These are phyloP conservation scores for Clarireedia homoeocarpa DNA, from an alignment of 2,329 filamentous ascomycete species.

Conservation along the genomic window DNA sequence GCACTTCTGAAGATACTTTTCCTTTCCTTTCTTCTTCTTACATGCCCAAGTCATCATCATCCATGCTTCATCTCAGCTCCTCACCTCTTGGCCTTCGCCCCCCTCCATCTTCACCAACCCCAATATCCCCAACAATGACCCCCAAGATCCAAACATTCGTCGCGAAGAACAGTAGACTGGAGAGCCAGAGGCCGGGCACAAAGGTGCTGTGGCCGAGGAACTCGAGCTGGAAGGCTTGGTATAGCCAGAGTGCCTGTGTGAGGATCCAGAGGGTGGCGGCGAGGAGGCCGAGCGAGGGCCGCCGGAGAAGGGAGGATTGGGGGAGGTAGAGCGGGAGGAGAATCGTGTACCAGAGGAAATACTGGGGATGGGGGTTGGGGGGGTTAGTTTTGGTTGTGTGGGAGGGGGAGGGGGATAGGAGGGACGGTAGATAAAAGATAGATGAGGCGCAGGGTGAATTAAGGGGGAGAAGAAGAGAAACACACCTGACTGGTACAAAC, in stretches of 20 bases:
- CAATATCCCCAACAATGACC: slow-evolving; percentile 63
- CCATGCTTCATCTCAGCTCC: neutral
- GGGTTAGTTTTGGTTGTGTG: neutral
- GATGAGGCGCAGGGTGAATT: slow-evolving; percentile 20
- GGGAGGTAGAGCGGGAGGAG: slow-evolving; percentile 91
- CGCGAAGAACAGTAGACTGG: slow-evolving; percentile 71
- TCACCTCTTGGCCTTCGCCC: neutral
- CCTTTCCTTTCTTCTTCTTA: neutral
- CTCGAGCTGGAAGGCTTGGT: slow-evolving; percentile 67
- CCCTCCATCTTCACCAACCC: neutral
- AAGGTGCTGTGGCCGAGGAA: slow-evolving; percentile 79
- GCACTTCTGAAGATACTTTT: neutral
- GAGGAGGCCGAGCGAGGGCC: slow-evolving; percentile 51
- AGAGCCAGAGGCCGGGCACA: slow-evolving; percentile 71
- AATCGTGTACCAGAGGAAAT: slow-evolving; percentile 97
- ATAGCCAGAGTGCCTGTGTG: slow-evolving; percentile 69
- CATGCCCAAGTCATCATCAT: neutral
- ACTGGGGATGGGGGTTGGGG: slow-evolving; percentile 43
- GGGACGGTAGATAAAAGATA: neutral
- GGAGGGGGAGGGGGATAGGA: neutral
- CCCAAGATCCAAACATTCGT: slow-evolving; percentile 85
- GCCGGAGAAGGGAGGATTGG: slow-evolving; percentile 63
- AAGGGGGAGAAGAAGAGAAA: neutral
- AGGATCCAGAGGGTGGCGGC: slow-evolving; percentile 67
- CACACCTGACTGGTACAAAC: slow-evolving; percentile 92